A percentile compares a stretch with the other conserved stretches of the same genome.
phyloP scores from a whole-genome alignment of 768 basidiomycete species.

The Pulveroboletus sp. region DNA sequence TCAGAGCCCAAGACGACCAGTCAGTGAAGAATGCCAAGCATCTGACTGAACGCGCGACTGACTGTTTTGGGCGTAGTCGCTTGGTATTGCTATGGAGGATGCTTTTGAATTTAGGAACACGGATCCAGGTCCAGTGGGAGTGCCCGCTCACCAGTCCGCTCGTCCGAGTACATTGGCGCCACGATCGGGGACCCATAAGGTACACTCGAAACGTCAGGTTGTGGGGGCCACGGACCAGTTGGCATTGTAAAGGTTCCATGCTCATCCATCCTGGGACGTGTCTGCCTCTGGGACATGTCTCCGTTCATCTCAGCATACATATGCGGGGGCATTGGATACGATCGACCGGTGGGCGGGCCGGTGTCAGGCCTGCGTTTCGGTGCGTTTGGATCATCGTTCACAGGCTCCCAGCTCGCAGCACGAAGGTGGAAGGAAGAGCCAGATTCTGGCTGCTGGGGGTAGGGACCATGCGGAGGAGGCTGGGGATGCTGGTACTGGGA shows the following conservation, averaged over 20 bases:
- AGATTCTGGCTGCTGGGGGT: constrained; percentile 27
- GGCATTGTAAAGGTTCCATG: constrained; percentile 28
- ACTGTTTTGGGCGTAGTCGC: constrained; percentile 42
- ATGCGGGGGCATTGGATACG: constrained; percentile 31
- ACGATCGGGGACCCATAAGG: constrained; percentile 43
- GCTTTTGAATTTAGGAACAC: constrained; percentile 17
- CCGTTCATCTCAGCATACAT: constrained; percentile 34
- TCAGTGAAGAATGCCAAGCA: constrained; percentile 16
- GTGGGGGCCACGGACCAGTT: constrained; percentile 30
- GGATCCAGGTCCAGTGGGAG: constrained; percentile 6
- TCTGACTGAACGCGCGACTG: constrained; percentile 26
- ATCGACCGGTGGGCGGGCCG: constrained; percentile 30
- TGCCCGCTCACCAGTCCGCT: constrained; percentile 46
- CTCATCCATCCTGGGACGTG: constrained; percentile 30
- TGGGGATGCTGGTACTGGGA: constrained; percentile 28
- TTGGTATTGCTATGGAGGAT: constrained; percentile 35
- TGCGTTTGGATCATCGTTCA: constrained; percentile 33
- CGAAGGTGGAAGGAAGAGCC: constrained; percentile 48
- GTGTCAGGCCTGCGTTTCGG: constrained; percentile 33
- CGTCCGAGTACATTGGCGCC: constrained; percentile 50
- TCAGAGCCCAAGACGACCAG: neutral
- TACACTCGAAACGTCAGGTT: constrained; percentile 30
- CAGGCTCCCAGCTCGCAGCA: constrained; percentile 54
- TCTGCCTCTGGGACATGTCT: constrained; percentile 27
- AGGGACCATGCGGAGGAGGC: constrained; percentile 24